A percentile compares a stretch with the other conserved stretches of the same genome.
These are phyloP conservation scores for Boletus semigastroideus DNA, from an alignment of 1,284 basidiomycete species.

Conservation along the genomic window DNA sequence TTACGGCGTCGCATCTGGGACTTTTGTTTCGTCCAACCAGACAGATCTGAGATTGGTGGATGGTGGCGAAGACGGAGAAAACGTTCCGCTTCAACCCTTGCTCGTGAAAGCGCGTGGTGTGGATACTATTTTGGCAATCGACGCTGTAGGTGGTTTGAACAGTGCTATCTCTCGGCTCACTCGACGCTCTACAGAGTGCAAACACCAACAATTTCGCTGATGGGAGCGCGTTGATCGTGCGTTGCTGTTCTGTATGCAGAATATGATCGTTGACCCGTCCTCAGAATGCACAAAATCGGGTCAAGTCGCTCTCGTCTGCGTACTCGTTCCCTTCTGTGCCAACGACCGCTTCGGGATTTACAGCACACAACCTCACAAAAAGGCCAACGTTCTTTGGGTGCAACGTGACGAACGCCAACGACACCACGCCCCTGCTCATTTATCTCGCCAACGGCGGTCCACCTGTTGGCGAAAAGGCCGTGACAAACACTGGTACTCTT, in stretches of 20 bases:
- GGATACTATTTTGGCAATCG: conserved; percentile 55
- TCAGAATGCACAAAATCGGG: conserved; percentile 42
- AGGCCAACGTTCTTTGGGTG: conserved; percentile 52
- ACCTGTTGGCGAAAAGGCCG: conserved; percentile 38
- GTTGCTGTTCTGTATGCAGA: conserved; percentile 12
- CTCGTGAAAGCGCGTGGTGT: conserved; percentile 50
- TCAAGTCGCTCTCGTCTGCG: conserved; percentile 33
- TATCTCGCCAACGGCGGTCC: conserved; percentile 46
- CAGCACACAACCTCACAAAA: conserved; percentile 34
- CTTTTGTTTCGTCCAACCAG: conserved; percentile 39
- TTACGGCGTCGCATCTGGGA: conserved; percentile 36
- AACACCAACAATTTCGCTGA: conserved; percentile 37
- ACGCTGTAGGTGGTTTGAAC: conserved; percentile 38
- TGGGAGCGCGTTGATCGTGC: conserved; percentile 43
- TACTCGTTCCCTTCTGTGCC: conserved; percentile 48
- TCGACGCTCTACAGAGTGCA: conserved; percentile 22
- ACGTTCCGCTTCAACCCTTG: conserved; percentile 52
- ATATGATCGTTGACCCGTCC: background rate
- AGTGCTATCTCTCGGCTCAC: background rate
- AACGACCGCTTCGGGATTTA: conserved; percentile 29
- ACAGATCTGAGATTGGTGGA: conserved; percentile 39
- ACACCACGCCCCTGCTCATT: conserved; percentile 34
- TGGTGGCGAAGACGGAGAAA: conserved; percentile 44
- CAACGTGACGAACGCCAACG: conserved; percentile 20
- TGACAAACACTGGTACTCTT: conserved; percentile 44